Conservation (phyloP, 176 grass and related monocot species). For the bread wheat (Triticum aestivum) region IWGSC_CS_RefSeq_v2.1 NC_057814.1:103181361-103181860, state of each 20-base stretch:
- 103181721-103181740: constrained; percentile 39
- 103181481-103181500: background rate
- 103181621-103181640: constrained; percentile 49
- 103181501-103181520: constrained; percentile 57
- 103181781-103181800: no score
- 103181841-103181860: no score
- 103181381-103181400: constrained; percentile 38
- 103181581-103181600: constrained; percentile 62
- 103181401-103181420: constrained; percentile 40
- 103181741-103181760: constrained; percentile 9
- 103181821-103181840: no score
- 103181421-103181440: constrained; percentile 34
- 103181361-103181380: constrained; percentile 82
- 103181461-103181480: background rate
- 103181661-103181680: constrained; percentile 59
- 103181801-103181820: no score
- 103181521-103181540: constrained; percentile 62
- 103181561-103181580: constrained; percentile 55
- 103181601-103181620: constrained; percentile 43
- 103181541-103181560: constrained; percentile 54
- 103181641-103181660: constrained; percentile 51
- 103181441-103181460: background rate
- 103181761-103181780: no score
- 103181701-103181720: constrained; percentile 78
- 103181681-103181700: constrained; percentile 91